These are phyloP conservation scores for Trypanosoma brucei DNA, from an alignment of 208 protist genomes.

Conservation along the genomic window DNA sequence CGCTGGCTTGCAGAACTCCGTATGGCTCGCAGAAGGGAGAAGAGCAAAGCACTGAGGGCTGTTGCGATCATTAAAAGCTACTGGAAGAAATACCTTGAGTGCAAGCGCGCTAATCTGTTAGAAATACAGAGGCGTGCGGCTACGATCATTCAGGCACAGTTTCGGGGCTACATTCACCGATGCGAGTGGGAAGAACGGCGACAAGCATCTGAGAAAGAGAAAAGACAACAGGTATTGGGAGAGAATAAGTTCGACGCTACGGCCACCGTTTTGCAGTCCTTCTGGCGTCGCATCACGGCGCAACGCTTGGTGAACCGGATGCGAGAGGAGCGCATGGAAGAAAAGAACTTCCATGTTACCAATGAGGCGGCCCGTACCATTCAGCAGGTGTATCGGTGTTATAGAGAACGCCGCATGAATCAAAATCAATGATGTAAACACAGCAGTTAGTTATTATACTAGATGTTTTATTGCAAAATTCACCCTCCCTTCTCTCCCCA, in stretches of 20 bases:
- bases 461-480: background rate
- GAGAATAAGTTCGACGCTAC: slow-evolving; percentile 59
- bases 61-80: slow-evolving; percentile 46
- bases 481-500: too few relatives aligned
- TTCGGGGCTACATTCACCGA: slow-evolving; percentile 65
- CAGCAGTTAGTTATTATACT: background rate
- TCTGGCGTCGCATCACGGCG: slow-evolving; percentile 54
- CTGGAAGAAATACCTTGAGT: slow-evolving; percentile 41
- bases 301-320: slow-evolving; percentile 9
- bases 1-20: slow-evolving; percentile 17
- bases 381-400: slow-evolving; percentile 48
- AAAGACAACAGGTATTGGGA: slow-evolving; percentile 28
- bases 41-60: slow-evolving; percentile 4
- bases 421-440: slow-evolving; percentile 8
- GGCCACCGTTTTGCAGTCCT: slow-evolving; percentile 66
- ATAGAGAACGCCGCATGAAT: slow-evolving; percentile 19
- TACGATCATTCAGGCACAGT: slow-evolving; percentile 54
- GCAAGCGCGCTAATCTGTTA: slow-evolving; percentile 22
- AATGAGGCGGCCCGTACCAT: slow-evolving; percentile 69
- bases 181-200: slow-evolving; percentile 43
- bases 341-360: slow-evolving; percentile 20
- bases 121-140: slow-evolving; percentile 36
- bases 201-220: slow-evolving; percentile 23
- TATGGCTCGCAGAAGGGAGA: slow-evolving; percentile 4
- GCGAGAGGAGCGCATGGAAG: slow-evolving; percentile 15